phyloP scores from a whole-genome alignment of 208 protist species.

The Leishmania tropica region DNA sequence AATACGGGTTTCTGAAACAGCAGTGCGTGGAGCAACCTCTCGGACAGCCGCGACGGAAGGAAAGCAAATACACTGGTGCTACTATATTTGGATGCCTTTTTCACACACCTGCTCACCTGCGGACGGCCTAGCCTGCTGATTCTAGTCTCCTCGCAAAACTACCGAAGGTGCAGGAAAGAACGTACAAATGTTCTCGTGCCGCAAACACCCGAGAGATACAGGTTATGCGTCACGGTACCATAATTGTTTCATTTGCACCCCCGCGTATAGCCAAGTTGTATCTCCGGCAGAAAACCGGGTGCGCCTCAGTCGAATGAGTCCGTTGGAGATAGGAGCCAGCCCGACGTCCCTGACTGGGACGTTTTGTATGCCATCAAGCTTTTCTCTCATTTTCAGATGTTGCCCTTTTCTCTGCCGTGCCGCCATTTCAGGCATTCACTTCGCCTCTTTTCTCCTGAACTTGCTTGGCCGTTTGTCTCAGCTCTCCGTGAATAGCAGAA shows the following conservation, averaged over 20 bases:
- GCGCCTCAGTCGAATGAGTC: neutral
- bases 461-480: neutral
- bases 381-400: neutral
- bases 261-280: neutral
- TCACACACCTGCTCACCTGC: neutral
- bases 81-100: neutral
- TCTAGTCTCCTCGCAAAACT: neutral
- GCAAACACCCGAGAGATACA: neutral
- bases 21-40: neutral
- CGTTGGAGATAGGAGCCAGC: neutral
- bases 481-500: neutral
- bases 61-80: neutral
- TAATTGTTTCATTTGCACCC: neutral
- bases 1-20: constrained; percentile 1
- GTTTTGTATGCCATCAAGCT: neutral
- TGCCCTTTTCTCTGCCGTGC: neutral
- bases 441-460: neutral
- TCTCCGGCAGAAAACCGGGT: neutral
- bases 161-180: neutral
- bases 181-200: neutral
- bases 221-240: neutral
- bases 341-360: neutral
- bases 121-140: neutral
- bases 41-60: neutral
- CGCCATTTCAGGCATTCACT: neutral